phyloP scores from a whole-genome alignment of 441 rosid genomes.

The Euphorbia celastroides region DNA sequence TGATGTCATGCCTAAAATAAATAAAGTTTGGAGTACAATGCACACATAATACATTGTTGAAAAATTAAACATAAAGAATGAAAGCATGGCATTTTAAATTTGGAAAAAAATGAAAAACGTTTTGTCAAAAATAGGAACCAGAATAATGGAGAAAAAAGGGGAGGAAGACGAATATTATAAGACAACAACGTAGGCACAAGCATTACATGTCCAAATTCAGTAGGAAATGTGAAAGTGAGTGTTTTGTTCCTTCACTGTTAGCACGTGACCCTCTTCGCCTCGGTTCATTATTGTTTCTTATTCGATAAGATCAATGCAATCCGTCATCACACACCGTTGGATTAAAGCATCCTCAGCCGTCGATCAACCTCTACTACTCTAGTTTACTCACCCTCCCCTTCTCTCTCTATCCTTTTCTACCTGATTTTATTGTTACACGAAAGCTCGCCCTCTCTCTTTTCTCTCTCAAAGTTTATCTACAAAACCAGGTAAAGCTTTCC shows the following conservation, averaged over 20 bases:
- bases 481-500: slow-evolving; percentile 28
- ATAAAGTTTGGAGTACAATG: too few relatives aligned
- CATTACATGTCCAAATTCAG: too few relatives aligned
- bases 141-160: background rate
- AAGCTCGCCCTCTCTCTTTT: slow-evolving; percentile 10
- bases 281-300: background rate
- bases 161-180: background rate
- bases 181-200: too few relatives aligned
- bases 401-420: slow-evolving; percentile 17
- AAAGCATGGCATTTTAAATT: too few relatives aligned
- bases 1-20: too few relatives aligned
- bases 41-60: too few relatives aligned
- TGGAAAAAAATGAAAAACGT: too few relatives aligned
- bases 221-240: too few relatives aligned
- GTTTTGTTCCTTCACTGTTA: background rate
- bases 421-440: background rate
- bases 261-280: slow-evolving; percentile 13
- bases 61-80: too few relatives aligned
- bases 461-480: slow-evolving; percentile 15
- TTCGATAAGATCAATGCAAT: slow-evolving; percentile 26
- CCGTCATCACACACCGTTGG: slow-evolving; percentile 33
- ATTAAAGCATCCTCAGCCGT: slow-evolving; percentile 31
- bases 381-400: background rate
- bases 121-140: too few relatives aligned
- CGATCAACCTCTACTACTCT: slow-evolving; percentile 20